A percentile compares a stretch with the other conserved stretches of the same genome.
These are phyloP conservation scores for Sinapis alba DNA, from an alignment of 441 rosid species.

Conservation along the genomic window DNA sequence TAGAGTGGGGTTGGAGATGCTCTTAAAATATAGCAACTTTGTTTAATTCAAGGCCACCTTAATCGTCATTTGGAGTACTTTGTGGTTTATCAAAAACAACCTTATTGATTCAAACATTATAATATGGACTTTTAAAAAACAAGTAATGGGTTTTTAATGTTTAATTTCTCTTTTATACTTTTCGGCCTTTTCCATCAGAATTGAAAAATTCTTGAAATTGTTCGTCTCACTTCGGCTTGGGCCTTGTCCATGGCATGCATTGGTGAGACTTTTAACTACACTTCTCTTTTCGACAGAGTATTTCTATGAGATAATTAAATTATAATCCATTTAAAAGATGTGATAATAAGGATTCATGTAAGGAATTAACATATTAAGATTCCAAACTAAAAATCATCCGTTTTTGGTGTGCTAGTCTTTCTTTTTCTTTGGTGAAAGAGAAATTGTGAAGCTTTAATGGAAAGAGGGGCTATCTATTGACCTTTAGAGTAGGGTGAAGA, in stretches of 20 bases:
- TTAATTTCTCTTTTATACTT: not conserved
- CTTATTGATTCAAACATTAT: not conserved
- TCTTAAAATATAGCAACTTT: not conserved
- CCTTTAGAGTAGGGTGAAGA: not conserved
- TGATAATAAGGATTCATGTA: not conserved
- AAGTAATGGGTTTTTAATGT: not conserved
- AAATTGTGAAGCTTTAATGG: not conserved
- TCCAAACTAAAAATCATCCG: not conserved
- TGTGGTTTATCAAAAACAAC: not conserved
- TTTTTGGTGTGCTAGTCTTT: not conserved
- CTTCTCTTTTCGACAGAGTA: not conserved
- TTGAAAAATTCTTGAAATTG: not conserved
- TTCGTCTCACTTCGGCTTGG: not conserved
- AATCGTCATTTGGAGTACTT: not conserved
- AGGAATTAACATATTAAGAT: not conserved
- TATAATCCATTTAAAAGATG: not conserved
- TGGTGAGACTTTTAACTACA: not conserved
- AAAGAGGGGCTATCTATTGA: too few species aligned
- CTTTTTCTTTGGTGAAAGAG: not conserved
- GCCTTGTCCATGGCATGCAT: slow-evolving; percentile 14
- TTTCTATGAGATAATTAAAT: not conserved
- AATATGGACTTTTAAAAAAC: too few species aligned
- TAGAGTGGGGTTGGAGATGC: too few species aligned
- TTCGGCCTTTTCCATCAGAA: slow-evolving; percentile 9
- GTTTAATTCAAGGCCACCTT: not conserved